These are phyloP conservation scores for Tolypocladium amazonense DNA, from an alignment of 2,329 filamentous ascomycete genomes.

Conservation along the genomic window DNA sequence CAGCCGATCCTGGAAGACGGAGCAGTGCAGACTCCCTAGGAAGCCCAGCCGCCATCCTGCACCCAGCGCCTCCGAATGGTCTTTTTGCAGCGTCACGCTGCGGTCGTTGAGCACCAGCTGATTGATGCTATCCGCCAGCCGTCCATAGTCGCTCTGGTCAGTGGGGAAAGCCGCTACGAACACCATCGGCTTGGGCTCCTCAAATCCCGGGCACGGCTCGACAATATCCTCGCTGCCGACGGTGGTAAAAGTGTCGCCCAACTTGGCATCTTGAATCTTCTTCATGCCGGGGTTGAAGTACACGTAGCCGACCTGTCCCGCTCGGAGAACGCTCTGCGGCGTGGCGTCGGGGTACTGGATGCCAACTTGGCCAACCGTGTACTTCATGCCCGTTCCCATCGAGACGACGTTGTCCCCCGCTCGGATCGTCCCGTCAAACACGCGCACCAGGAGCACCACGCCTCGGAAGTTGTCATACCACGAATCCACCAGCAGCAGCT, in stretches of 20 bases:
- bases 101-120: conserved; percentile 92
- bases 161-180: conserved; percentile 96
- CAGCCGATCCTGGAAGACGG: conserved; percentile 94
- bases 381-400: conserved; percentile 78
- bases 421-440: conserved; percentile 79
- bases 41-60: conserved; percentile 93
- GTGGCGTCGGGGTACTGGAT: conserved; percentile 91
- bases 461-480: conserved; percentile 98
- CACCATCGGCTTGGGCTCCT: conserved; percentile 97
- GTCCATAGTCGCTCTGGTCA: conserved; percentile 76
- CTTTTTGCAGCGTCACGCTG: conserved; percentile 87
- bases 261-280: conserved; percentile 85
- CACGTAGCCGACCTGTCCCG: conserved; percentile 92
- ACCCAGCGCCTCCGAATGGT: conserved; percentile 85
- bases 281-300: conserved; percentile 99
- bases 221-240: conserved; percentile 67
- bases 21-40: conserved; percentile 92
- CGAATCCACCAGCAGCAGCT: conserved; percentile 85
- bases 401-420: conserved; percentile 82
- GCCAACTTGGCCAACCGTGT: conserved; percentile 90
- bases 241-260: conserved; percentile 89
- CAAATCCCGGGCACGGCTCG: conserved; percentile 79
- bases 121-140: conserved; percentile 86
- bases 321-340: conserved; percentile 67
- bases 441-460: conserved; percentile 78